Base-by-base conservation (phyloP, 1,284 basidiomycete species). In the Xanthoconium separans region DNA sequence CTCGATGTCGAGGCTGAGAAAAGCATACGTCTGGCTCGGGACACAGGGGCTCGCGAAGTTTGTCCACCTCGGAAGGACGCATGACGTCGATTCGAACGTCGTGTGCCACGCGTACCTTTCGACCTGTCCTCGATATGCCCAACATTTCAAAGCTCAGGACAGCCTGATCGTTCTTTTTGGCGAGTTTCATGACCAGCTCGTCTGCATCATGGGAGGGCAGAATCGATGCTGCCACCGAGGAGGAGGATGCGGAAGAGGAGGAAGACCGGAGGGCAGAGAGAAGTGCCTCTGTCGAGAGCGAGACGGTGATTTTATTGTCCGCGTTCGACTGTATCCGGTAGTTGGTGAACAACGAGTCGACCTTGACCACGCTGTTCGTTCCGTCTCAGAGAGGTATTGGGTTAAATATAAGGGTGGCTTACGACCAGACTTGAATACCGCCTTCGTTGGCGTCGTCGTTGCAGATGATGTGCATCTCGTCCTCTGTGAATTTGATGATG, bases 401-500 rank as follows among this genome's bases (percentile, higher is more conserved):
- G 18, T n/a, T 22, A n/a, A 0, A 18, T 13, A 16, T 9, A 16
- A 44, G 20, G 22, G 22, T 22, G 33, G 55, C 91, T 70, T 63
- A 95, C 93, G 91, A 93, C 93, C 93, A 95, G 45, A 95, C 90
- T 69, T 95, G 91, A 8, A 93, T 87, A 3, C 93, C 91, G 8
- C 91, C 91, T 60, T 90, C 89, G 56, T 85, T 89, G 39, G 81
- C 80, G 58, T 93, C 90, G 54, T 80, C 83, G 44, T 87, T 84
- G 74, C 90, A 93, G 53, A 95, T 94, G 60, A 95, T 87, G 57
- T 87, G 85, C 74, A 95, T 87, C 44, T 83, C 84, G 8, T 78
- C 80, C 58, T 88, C 83, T 0, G 84, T 85, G 60, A 95, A 88
- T 61, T 86, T 86, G 64, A 95, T 84, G 51, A 91, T 85, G 61